Base-by-base conservation (phyloP, 495 filamentous ascomycete genomes). In the Podospora pseudopauciseta region DNA sequence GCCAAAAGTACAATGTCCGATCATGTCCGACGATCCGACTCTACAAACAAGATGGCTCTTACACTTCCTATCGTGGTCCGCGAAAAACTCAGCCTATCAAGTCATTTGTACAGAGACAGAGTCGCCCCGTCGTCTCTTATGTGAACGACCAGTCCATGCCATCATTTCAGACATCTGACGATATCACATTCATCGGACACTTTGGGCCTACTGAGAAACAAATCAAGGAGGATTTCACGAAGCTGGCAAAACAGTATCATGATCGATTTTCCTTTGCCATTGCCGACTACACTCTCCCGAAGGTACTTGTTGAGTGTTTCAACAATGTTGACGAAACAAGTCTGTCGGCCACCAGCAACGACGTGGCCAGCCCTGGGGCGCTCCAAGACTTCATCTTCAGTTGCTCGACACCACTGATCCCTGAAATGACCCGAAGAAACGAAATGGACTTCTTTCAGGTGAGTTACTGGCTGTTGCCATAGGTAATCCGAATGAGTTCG, bases 21-120 rank as follows among this genome's bases (percentile, higher is more conserved):
- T 83, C 82, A 15, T 85, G 81, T 69, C 84, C 84, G 6, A 74
- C 84, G 11, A 75, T 86, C 28, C 79, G 82, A 11, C 75, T 83
- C n/a, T 83, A 81, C 66, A 70, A 74, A 44, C 72, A 73, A 54
- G 66, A 76, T 18, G 73, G 77, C 0, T 67, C 69, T 13, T 71
- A 68, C 30, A 72, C 65, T 16, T 64, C 79, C 56, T 84, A 84
- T 65, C 77, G 80, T 59, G 82, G 82, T 7, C 76, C 79, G 11
- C 76, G 81, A 58, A 78, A 70, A 57, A 73, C 78, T 2, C 60
- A 73, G n/a, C 44, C 75, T 1, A 82, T 86, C 28, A n/a, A 70
- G 7, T 65, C 76, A 5, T 86, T 80, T 63, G 66, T 84, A 4
- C 76, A 73, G 13, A 75, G 82, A 27, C 71, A 77, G 13, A 67